Percentiles rank a stretch among this genome's conserved stretches.
Conservation (phyloP, 768 basidiomycete genomes). For the Mycena filopes region DNA sequence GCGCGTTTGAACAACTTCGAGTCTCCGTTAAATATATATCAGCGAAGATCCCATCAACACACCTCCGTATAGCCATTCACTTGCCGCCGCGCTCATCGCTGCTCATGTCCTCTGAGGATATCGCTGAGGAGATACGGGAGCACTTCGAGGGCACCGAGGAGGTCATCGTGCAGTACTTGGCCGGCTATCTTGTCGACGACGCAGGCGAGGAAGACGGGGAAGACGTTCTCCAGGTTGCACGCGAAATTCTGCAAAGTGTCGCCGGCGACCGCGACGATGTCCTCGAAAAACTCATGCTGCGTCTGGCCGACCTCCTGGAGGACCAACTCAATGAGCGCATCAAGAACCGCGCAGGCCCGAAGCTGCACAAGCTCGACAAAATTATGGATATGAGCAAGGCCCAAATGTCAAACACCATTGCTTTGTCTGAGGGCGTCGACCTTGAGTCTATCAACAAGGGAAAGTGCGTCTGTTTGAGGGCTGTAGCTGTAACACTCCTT, state of each 20-base stretch:
- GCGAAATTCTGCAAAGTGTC: constrained; percentile 80
- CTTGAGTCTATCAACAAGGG: constrained; percentile 94
- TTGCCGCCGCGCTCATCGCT: no score
- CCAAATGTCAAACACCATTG: constrained; percentile 83
- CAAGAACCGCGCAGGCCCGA: constrained; percentile 69
- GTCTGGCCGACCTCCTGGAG: constrained; percentile 70
- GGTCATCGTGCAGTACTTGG: constrained; percentile 84
- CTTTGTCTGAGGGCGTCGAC: constrained; percentile 85
- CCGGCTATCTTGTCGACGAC: constrained; percentile 91
- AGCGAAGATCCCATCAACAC: no score
- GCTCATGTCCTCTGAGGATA: constrained; percentile 75
- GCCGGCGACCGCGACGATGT: constrained; percentile 68
- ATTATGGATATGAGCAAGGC: constrained; percentile 91
- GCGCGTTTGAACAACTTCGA: not conserved
- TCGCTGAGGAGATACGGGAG: constrained; percentile 81
- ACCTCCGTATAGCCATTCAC: no score
- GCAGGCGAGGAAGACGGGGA: constrained; percentile 91
- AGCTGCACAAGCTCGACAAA: constrained; percentile 81
- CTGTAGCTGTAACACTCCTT: constrained; percentile 29
- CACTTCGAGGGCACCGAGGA: constrained; percentile 84
- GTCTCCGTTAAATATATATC: constrained; percentile 16
- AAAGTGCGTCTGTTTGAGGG: constrained; percentile 64
- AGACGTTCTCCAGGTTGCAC: constrained; percentile 82
- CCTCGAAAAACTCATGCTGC: constrained; percentile 73
- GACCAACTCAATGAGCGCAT: constrained; percentile 70